phyloP scores from a whole-genome alignment of 2,329 filamentous ascomycete genomes.

The Sporothrix schenckii region DNA sequence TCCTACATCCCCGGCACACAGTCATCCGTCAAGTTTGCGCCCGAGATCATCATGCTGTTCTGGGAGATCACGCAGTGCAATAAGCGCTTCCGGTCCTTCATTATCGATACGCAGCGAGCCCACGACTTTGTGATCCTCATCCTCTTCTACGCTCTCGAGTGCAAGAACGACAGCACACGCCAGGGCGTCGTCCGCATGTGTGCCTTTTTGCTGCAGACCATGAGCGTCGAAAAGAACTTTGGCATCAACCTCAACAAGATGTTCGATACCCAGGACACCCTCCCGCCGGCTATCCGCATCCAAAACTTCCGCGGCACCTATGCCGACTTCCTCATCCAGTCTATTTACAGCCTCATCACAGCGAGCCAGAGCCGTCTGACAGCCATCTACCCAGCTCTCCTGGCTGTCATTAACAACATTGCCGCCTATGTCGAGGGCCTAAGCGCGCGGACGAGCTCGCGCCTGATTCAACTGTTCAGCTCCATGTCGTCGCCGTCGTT shows the following conservation, averaged over 20 bases:
- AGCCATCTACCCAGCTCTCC: conserved; percentile 85
- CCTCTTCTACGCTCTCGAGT: conserved; percentile 89
- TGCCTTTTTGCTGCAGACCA: conserved; percentile 91
- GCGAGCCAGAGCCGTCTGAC: conserved; percentile 87
- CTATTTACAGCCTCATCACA: conserved; percentile 88
- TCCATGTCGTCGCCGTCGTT: conserved; percentile 95
- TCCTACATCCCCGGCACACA: conserved; percentile 88
- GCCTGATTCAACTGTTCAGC: conserved; percentile 82
- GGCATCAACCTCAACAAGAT: conserved; percentile 85
- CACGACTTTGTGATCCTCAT: conserved; percentile 92
- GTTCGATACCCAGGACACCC: conserved; percentile 85
- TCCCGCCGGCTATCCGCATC: conserved; percentile 80
- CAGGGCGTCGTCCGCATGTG: conserved; percentile 96
- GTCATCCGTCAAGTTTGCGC: conserved; percentile 79
- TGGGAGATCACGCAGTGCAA: conserved; percentile 98
- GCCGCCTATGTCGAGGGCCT: conserved; percentile 80
- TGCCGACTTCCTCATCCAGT: conserved; percentile 92
- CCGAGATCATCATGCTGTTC: conserved; percentile 95
- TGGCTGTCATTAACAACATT: conserved; percentile 93
- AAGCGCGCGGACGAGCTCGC: conserved; percentile 73
- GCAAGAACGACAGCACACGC: conserved; percentile 81
- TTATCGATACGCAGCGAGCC: conserved; percentile 90
- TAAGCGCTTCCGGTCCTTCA: conserved; percentile 93
- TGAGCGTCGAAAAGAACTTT: conserved; percentile 91
- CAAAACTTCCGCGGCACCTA: conserved; percentile 86